Evolutionary conservation across 2,329 filamentous ascomycete genomes (phyloP), one percentile per base, ranked within the genome.

Genomic region (Fusarium falciforme): DNA sequence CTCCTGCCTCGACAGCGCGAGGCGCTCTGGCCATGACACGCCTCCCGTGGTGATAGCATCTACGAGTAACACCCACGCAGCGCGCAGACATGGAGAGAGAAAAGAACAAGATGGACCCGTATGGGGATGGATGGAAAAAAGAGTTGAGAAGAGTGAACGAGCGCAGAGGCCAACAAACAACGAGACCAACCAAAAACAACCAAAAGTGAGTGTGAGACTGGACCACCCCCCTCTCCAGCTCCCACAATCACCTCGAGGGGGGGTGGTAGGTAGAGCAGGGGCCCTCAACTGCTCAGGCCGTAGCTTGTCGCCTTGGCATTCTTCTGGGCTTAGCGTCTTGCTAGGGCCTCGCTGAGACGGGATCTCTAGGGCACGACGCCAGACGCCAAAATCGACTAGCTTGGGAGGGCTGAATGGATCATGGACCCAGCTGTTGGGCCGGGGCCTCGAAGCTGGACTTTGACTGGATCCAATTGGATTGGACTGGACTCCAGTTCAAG

Each of bases 391-490:
- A 64, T 67, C 69, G 77, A 77, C 80, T 83, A 83, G 81, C 79
- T 81, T 71, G 75, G 80, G 77, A 83, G 80, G 82, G 82, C 82
- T 83, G 82, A 83, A 80, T 68, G 77, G 78, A 79, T 77, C 66
- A 67, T 78, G 76, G 78, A 76, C 72, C 76, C 67, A 77, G 76
- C 70, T 70, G 64, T 55, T 73, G 69, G 66, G 62, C 71, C 58
- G 59, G 61, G 67, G 64, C 58, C 61, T 47, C 67, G 40, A 49
- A 62, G 57, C 60, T 63, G 66, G 62, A 63, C 67, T 55, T 11
- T 11, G 44, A 27, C 25, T 52, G 47, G 40, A 36, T 36, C 35
- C 14, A 36, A 44, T 44, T 44, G 40, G 47, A 52, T 22, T 52
- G 22, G 42, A 25, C 42, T 47, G 14, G 42, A 47, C 42, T 47